A percentile compares a stretch with the other conserved stretches of the same genome.
Conservation (phyloP, 495 filamentous ascomycete species). For the Neurospora africana region DNA sequence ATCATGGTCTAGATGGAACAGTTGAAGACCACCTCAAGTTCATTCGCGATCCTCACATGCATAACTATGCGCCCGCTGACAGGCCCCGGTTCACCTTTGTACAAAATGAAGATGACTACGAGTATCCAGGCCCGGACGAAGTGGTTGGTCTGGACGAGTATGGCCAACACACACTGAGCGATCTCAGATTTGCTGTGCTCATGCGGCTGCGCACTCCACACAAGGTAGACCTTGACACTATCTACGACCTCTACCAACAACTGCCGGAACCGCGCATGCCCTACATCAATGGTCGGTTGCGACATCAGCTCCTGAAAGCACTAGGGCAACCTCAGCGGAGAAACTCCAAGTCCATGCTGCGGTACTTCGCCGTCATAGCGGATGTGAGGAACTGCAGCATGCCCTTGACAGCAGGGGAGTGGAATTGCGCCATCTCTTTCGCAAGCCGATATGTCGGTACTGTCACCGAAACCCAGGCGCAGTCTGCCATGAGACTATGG, state of each 20-base stretch:
- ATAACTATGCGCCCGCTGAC: slow-evolving; percentile 33
- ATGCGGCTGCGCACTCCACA: slow-evolving; percentile 22
- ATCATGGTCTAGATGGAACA: slow-evolving; percentile 28
- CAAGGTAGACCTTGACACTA: slow-evolving; percentile 23
- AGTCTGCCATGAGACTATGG: slow-evolving; percentile 72
- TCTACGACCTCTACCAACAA: slow-evolving; percentile 33
- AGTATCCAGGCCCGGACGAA: slow-evolving; percentile 33
- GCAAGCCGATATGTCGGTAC: slow-evolving; percentile 57
- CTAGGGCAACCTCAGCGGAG: slow-evolving; percentile 54
- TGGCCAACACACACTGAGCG: slow-evolving; percentile 15
- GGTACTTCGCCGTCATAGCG: slow-evolving; percentile 72
- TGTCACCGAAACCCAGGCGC: slow-evolving; percentile 52
- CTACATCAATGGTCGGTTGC: slow-evolving; percentile 45
- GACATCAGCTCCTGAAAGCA: slow-evolving; percentile 55
- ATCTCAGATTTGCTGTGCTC: slow-evolving; percentile 23
- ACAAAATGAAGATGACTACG: slow-evolving; percentile 31
- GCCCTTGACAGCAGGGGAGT: slow-evolving; percentile 54
- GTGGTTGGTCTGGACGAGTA: slow-evolving; percentile 12
- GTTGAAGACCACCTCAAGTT: slow-evolving; percentile 37
- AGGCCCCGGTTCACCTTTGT: slow-evolving; percentile 35
- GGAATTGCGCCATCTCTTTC: slow-evolving; percentile 75
- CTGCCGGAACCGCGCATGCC: slow-evolving; percentile 52
- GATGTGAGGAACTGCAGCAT: slow-evolving; percentile 64
- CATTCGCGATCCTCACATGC: slow-evolving; percentile 36
- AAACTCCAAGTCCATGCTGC: slow-evolving; percentile 52